These are phyloP conservation scores for Chalaropsis ovoidea DNA, from an alignment of 2,329 filamentous ascomycete genomes.

Conservation along the genomic window DNA sequence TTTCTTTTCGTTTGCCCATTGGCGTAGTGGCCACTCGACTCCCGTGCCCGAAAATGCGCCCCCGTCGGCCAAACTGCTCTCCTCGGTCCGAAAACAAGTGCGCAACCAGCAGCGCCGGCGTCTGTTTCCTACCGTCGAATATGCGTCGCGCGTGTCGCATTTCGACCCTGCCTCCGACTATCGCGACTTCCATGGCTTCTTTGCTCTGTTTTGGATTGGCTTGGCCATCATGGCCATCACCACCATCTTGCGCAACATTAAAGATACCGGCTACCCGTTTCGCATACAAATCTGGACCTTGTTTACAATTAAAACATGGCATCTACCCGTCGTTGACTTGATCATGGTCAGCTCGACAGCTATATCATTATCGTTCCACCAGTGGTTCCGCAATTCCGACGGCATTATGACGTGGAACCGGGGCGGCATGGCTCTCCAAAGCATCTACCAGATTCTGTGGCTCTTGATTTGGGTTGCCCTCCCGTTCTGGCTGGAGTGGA, in stretches of 20 bases:
- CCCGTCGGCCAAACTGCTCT: conserved; percentile 81
- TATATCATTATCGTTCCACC: conserved; percentile 63
- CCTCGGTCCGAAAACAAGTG: conserved; percentile 70
- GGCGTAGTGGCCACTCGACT: conserved; percentile 63
- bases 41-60: conserved; percentile 81
- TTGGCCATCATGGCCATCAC: conserved; percentile 95
- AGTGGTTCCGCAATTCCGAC: conserved; percentile 47
- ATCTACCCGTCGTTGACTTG: conserved; percentile 71
- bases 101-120: conserved; percentile 71
- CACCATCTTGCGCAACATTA: conserved; percentile 83
- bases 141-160: conserved; percentile 80
- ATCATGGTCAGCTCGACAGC: conserved; percentile 72
- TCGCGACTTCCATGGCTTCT: conserved; percentile 92
- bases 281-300: conserved; percentile 78
- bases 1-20: neutral
- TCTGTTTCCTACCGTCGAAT: conserved; percentile 88
- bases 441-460: conserved; percentile 70
- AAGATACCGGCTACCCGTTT: conserved; percentile 82
- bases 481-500: conserved; percentile 80
- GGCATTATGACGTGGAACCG: conserved; percentile 59
- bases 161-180: conserved; percentile 90
- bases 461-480: conserved; percentile 70
- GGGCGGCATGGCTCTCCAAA: conserved; percentile 74
- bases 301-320: conserved; percentile 80
- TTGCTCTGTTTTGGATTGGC: conserved; percentile 95